Conservation (phyloP, 176 grass and related monocot species). For the bread wheat (Triticum aestivum) region IWGSC_CS_RefSeq_v2.1 NC_057803.1:566666398-566666897, state of each 20-base stretch:
- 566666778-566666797: background rate
- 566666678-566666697: background rate
- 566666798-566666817: no score
- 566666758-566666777: background rate
- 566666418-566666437: background rate
- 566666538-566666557: background rate
- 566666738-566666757: background rate
- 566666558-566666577: background rate
- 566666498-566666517: background rate
- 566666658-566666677: background rate
- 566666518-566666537: background rate
- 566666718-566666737: background rate
- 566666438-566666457: background rate
- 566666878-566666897: background rate
- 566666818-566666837: no score
- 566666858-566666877: no score
- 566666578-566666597: background rate
- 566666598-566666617: background rate
- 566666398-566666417: background rate
- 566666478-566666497: background rate
- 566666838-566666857: no score
- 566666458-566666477: background rate
- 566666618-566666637: background rate
- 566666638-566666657: background rate
- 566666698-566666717: background rate